phyloP scores from a whole-genome alignment of 1,284 basidiomycete genomes.

The Golubevia pallescens region DNA sequence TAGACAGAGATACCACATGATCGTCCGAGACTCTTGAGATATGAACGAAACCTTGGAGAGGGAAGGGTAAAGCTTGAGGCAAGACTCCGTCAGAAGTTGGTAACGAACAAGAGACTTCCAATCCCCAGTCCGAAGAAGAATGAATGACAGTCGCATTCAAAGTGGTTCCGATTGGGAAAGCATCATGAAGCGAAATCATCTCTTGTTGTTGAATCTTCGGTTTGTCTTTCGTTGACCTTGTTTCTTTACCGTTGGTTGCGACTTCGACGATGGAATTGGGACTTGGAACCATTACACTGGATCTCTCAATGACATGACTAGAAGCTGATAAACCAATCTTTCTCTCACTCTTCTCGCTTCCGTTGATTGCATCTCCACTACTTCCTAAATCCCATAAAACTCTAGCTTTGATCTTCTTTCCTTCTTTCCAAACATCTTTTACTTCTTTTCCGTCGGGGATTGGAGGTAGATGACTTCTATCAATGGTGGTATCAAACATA shows the following conservation, averaged over 20 bases:
- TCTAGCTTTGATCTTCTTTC: conserved; percentile 75
- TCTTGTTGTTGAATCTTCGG: too few relatives aligned
- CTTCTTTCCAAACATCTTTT: conserved; percentile 70
- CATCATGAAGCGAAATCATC: conserved; percentile 20
- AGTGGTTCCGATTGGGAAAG: conserved; percentile 43
- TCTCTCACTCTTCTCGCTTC: too few relatives aligned
- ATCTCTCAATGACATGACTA: too few relatives aligned
- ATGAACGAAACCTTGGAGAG: conserved; percentile 43
- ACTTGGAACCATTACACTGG: too few relatives aligned
- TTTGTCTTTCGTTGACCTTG: too few relatives aligned
- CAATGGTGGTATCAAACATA: conserved; percentile 90
- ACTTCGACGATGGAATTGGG: too few relatives aligned
- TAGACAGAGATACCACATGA: conserved; percentile 77
- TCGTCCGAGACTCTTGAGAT: conserved; percentile 94
- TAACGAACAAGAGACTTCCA: conserved; percentile 10
- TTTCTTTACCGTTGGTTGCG: too few relatives aligned
- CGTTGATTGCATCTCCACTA: too few relatives aligned
- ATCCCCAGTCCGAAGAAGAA: conserved; percentile 51
- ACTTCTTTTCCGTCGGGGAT: conserved; percentile 46
- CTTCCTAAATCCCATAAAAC: conserved; percentile 72
- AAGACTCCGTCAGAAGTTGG: too few relatives aligned
- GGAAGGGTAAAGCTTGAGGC: conserved; percentile 22
- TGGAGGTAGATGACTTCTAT: conserved; percentile 77
- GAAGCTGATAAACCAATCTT: too few relatives aligned
- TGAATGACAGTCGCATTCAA: conserved; percentile 38